Evolutionary conservation across 2,329 filamentous ascomycete species (phyloP).

Genomic region (Thielaviopsis ethacetica): DNA sequence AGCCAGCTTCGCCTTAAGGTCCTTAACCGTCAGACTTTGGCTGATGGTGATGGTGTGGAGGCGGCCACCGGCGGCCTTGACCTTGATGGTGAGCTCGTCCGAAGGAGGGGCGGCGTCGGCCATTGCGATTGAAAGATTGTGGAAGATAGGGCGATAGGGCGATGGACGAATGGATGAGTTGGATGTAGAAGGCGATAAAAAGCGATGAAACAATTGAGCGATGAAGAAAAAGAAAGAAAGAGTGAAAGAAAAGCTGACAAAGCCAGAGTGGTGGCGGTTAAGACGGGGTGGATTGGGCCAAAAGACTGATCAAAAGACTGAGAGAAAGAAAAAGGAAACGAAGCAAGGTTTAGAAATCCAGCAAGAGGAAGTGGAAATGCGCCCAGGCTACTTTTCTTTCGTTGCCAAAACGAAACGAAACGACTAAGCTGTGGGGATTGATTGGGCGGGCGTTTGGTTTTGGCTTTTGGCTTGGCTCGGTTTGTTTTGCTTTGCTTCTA

Average conservation of each 20-base stretch:
- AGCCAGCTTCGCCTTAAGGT: conserved; percentile 81
- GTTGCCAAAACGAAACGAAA: too few relatives aligned
- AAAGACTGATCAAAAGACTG: too few relatives aligned
- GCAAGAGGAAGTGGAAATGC: neutral
- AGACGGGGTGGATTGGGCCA: too few relatives aligned
- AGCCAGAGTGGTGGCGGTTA: too few relatives aligned
- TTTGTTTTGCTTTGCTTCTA: too few relatives aligned
- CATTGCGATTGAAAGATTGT: conserved; percentile 42
- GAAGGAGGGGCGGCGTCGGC: conserved; percentile 44
- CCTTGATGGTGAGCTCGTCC: conserved; percentile 78
- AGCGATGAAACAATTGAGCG: too few relatives aligned
- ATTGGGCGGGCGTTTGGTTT: neutral
- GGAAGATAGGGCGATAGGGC: neutral
- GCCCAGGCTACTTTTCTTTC: too few relatives aligned
- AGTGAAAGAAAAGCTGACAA: neutral
- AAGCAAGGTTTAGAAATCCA: neutral
- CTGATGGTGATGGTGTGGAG: conserved; percentile 72
- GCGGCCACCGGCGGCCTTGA: conserved; percentile 88
- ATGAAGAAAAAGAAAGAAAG: neutral
- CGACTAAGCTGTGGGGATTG: too few relatives aligned
- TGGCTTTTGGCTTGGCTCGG: neutral
- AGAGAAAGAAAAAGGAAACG: too few relatives aligned
- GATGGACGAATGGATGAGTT: neutral
- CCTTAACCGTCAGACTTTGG: conserved; percentile 57
- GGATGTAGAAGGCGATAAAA: too few relatives aligned